Evolutionary conservation across 305 asterid species (phyloP), one percentile per base, ranked within the genome.

Genomic region (Plantago coronopus): DNA sequence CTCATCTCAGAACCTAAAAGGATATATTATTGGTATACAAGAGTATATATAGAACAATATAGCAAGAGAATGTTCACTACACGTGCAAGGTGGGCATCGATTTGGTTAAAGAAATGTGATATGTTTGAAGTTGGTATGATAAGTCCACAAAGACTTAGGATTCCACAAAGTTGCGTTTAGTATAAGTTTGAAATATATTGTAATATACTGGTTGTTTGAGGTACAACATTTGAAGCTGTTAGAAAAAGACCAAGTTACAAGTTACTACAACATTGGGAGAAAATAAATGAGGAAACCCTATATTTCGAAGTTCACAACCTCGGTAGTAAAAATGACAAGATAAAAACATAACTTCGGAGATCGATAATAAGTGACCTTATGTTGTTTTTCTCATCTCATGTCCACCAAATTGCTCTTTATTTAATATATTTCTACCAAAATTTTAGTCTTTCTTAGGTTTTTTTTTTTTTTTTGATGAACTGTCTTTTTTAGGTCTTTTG

Each of bases 241-340:
- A 48, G 0, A 17, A 48, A 11, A 17, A 7, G 22, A 20, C 13
- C 11, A 50, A 50, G 17, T 23, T 49, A n/a, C n/a, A n/a, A n/a
- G n/a, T n/a, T n/a, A n/a, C n/a, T 0, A 55, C 27, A 56, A 22
- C 49, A 43, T 22, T 40, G 50, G 63, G 42, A 59, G 29, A 59
- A 58, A 59, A 23, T 22, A 42, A 59, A 44, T 22, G 21, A 29
- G 53, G 63, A 23, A 57, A 40, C 67, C 62, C 44, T 49, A 69
- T 50, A 56, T 70, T 25, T 71, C 20, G 54, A 60, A 37, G 37
- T 71, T 59, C 50, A 42, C 67, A 64, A 34, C 40, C 56, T 61
- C 21, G 67, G 56, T 27, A 59, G 63, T 57, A 60, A 70, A 45
- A 51, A 60, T 17, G 23, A 57, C 23, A 49, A 45, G 23, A 53